Conservation (phyloP, 2,329 filamentous ascomycete genomes). For the Phyllachora maydis region DNA sequence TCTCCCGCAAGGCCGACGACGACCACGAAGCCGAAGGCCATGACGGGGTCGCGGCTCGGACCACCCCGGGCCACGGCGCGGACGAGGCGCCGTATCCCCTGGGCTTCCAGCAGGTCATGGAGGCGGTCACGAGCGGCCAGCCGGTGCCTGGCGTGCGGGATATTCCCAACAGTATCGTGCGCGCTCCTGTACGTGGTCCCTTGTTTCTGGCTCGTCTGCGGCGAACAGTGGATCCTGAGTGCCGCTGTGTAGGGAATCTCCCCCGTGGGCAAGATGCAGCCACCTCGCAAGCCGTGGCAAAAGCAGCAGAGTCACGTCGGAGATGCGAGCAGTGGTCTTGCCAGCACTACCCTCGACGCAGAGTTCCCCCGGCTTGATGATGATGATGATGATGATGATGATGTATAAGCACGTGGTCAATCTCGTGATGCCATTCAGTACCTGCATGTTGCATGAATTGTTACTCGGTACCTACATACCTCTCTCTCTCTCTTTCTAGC, state of each 20-base stretch:
- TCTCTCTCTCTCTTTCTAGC: too few relatives aligned
- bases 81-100: slow-evolving; percentile 50
- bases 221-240: not conserved
- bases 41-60: slow-evolving; percentile 4
- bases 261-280: not conserved
- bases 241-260: not conserved
- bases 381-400: too few relatives aligned
- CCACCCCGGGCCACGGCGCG: too few relatives aligned
- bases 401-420: too few relatives aligned
- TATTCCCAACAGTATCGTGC: slow-evolving; percentile 61
- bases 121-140: slow-evolving; percentile 63
- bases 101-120: slow-evolving; percentile 69
- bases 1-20: slow-evolving; percentile 21
- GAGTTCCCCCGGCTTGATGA: not conserved
- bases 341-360: not conserved
- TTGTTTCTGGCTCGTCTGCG: not conserved
- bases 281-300: slow-evolving; percentile 1
- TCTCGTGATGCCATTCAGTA: too few relatives aligned
- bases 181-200: slow-evolving; percentile 37
- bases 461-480: too few relatives aligned
- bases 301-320: not conserved
- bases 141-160: slow-evolving; percentile 74
- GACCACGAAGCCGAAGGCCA: slow-evolving; percentile 9
- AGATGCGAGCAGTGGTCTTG: not conserved
- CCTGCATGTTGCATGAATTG: too few relatives aligned